A percentile compares a stretch with the other conserved stretches of the same genome.
Conservation (phyloP, 179 eudicot species). For the Spinacia oleracea region DNA sequence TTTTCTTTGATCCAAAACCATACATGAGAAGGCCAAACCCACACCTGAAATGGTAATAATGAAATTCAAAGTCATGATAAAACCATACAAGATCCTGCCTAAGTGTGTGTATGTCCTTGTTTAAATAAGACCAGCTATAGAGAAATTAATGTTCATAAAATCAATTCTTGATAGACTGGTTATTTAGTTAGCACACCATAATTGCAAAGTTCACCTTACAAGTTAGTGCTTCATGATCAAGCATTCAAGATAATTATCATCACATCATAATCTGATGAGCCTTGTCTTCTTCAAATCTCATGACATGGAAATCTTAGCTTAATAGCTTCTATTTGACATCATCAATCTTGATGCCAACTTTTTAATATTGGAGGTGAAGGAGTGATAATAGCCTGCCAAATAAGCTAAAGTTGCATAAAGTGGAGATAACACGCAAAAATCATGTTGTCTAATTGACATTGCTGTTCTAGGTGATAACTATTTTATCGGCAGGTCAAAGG, state of each 20-base stretch:
- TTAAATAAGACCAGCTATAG: not conserved
- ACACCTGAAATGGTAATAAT: slow-evolving; percentile 44
- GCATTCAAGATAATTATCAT: not conserved
- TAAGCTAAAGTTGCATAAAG: not conserved
- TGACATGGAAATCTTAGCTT: too few relatives aligned
- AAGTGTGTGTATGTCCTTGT: not conserved
- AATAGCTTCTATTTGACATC: not conserved
- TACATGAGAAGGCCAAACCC: slow-evolving; percentile 93
- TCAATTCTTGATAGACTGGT: not conserved
- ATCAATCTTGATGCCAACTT: not conserved
- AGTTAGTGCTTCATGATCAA: not conserved
- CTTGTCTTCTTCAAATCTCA: not conserved
- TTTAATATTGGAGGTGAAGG: not conserved
- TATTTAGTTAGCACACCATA: not conserved
- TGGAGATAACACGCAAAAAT: not conserved
- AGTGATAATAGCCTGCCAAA: not conserved
- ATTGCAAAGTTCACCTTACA: not conserved
- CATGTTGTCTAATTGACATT: not conserved
- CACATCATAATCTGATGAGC: not conserved
- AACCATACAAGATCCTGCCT: not conserved
- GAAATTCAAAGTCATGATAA: slow-evolving; percentile 1
- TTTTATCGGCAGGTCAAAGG: not conserved
- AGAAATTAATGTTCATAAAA: not conserved
- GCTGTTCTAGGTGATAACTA: not conserved
- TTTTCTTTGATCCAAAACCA: slow-evolving; percentile 96